Evolutionary conservation across 2,329 filamentous ascomycete species (phyloP).

Genomic region (Diplodia corticola): DNA sequence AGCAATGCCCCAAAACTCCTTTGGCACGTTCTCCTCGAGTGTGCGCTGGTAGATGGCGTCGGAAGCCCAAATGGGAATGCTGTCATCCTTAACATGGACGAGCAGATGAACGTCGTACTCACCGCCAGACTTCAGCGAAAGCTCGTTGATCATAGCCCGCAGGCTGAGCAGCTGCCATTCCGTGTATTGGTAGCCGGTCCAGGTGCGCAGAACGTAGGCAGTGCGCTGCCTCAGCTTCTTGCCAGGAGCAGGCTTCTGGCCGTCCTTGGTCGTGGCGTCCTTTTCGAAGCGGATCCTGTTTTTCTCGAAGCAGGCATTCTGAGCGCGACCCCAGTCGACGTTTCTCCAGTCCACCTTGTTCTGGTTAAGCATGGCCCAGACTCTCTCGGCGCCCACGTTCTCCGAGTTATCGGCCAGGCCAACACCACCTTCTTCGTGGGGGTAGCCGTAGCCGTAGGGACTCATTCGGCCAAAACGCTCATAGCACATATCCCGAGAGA

Average conservation of each 20-base stretch:
- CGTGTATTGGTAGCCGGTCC: slow-evolving; percentile 77
- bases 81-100: slow-evolving; percentile 78
- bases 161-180: slow-evolving; percentile 79
- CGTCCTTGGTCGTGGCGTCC: slow-evolving; percentile 31
- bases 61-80: slow-evolving; percentile 76
- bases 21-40: slow-evolving; percentile 68
- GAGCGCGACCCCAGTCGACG: slow-evolving; percentile 52
- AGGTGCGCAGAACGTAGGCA: slow-evolving; percentile 81
- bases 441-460: slow-evolving; percentile 54
- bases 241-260: slow-evolving; percentile 30
- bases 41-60: slow-evolving; percentile 66
- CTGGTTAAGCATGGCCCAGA: slow-evolving; percentile 61
- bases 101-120: slow-evolving; percentile 86
- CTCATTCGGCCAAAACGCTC: slow-evolving; percentile 53
- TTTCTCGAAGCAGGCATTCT: slow-evolving; percentile 51
- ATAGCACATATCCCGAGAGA: slow-evolving; percentile 52
- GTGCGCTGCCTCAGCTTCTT: slow-evolving; percentile 59
- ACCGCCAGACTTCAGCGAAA: slow-evolving; percentile 76
- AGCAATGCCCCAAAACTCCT: slow-evolving; percentile 84
- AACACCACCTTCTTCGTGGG: slow-evolving; percentile 47
- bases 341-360: slow-evolving; percentile 50
- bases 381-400: slow-evolving; percentile 44
- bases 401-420: slow-evolving; percentile 50
- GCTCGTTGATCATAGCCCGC: slow-evolving; percentile 79
- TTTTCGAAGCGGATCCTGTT: slow-evolving; percentile 50